phyloP scores from a whole-genome alignment of 139 green algal genomes.

The Haematococcus sp. region DNA sequence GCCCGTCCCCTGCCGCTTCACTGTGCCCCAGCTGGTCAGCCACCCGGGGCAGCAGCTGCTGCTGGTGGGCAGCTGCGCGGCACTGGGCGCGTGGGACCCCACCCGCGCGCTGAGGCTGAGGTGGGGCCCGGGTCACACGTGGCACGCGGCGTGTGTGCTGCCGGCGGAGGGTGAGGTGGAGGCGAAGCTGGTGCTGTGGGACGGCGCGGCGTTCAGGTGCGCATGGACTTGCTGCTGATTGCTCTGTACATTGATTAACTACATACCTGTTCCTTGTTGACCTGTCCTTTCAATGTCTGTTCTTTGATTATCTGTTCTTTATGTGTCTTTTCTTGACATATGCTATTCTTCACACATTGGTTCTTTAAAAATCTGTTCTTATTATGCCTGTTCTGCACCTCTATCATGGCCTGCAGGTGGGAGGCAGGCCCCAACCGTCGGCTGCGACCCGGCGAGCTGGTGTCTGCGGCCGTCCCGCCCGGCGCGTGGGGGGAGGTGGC shows the following conservation, averaged over 20 bases:
- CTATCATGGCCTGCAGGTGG: too few species aligned
- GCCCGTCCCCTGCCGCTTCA: slow-evolving; percentile 23
- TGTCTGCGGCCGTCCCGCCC: background rate
- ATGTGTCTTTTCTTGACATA: too few species aligned
- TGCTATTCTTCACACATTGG: too few species aligned
- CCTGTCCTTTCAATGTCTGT: too few species aligned
- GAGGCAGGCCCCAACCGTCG: background rate
- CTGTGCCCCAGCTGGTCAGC: slow-evolving; percentile 28
- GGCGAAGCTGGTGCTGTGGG: slow-evolving; percentile 12
- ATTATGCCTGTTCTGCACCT: too few species aligned
- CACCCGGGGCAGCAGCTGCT: slow-evolving; percentile 36
- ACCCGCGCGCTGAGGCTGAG: slow-evolving; percentile 4
- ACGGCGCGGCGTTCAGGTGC: background rate
- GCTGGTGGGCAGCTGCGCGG: slow-evolving; percentile 22
- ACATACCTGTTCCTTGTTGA: too few species aligned
- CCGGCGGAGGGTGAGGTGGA: slow-evolving; percentile 5
- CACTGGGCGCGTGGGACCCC: slow-evolving; percentile 29
- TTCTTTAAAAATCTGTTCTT: too few species aligned
- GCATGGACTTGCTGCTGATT: too few species aligned
- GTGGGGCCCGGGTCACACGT: slow-evolving; percentile 19
- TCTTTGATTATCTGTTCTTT: too few species aligned
- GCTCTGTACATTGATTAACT: too few species aligned
- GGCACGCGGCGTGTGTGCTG: background rate
- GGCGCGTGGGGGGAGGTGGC: slow-evolving; percentile 3
- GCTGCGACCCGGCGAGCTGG: background rate